These are phyloP conservation scores for Naegleria lovaniensis DNA, from an alignment of 208 protist species.

Conservation along the genomic window DNA sequence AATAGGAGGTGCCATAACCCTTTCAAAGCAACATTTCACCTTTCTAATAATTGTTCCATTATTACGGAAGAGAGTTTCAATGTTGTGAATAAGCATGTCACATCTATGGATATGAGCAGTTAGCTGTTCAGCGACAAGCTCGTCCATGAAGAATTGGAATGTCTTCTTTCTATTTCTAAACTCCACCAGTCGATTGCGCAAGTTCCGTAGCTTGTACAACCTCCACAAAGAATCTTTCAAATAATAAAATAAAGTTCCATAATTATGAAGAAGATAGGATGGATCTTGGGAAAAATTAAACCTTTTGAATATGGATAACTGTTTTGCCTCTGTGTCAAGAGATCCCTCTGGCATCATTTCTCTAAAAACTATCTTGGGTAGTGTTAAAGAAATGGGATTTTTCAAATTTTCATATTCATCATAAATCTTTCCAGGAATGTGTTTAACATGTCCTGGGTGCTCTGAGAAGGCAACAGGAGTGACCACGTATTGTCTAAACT, in stretches of 20 bases:
- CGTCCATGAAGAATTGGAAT: conserved; percentile 3
- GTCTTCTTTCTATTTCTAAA: background rate
- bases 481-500: background rate
- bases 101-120: background rate
- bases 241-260: background rate
- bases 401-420: background rate
- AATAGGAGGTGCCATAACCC: background rate
- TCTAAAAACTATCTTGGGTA: background rate
- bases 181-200: background rate
- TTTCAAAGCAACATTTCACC: background rate
- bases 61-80: background rate
- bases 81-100: background rate
- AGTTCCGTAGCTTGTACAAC: background rate
- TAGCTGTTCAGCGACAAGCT: background rate
- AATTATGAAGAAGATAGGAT: background rate
- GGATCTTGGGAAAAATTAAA: background rate
- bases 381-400: background rate
- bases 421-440: background rate
- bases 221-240: background rate
- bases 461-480: background rate
- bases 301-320: background rate
- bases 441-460: too few species aligned
- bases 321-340: background rate
- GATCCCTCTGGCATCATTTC: background rate
- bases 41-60: background rate